phyloP scores from a whole-genome alignment of 305 asterid genomes.

The Plantago coronopus region DNA sequence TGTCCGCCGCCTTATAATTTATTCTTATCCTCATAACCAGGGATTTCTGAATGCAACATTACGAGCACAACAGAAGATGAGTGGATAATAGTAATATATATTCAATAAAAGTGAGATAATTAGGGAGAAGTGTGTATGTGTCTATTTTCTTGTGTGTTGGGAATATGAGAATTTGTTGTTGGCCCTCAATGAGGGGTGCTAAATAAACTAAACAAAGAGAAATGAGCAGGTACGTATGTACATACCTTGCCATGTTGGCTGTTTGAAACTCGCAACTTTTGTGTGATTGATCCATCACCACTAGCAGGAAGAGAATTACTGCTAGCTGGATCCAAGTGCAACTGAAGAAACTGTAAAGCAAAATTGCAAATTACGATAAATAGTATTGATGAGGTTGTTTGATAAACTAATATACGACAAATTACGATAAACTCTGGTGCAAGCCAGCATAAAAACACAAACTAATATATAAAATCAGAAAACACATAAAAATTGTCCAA shows the following conservation, averaged over 20 bases:
- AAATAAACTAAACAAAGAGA: not conserved
- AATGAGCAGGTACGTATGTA: conserved; percentile 2
- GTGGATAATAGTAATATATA: no score
- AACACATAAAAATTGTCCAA: no score
- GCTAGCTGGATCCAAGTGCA: conserved; percentile 98
- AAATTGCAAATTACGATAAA: conserved; percentile 14
- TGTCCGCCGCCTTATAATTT: conserved; percentile 62
- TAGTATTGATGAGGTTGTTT: no score
- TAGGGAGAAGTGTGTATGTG: no score
- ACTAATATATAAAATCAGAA: not conserved
- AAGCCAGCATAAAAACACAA: conserved; percentile 9
- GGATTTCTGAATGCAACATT: conserved; percentile 57
- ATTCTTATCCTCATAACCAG: conserved; percentile 87
- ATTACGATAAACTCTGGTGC: no score
- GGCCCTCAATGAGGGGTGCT: not conserved
- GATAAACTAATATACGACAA: no score
- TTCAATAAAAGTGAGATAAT: no score
- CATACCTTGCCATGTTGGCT: conserved; percentile 91
- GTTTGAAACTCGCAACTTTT: conserved; percentile 71
- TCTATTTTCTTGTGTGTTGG: no score
- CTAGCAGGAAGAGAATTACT: conserved; percentile 68
- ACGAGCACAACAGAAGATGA: no score
- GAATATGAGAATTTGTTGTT: no score
- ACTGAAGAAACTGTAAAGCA: conserved; percentile 69
- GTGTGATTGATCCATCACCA: conserved; percentile 59